These are phyloP conservation scores for Acer negundo DNA, from an alignment of 345 rosid species.

Conservation along the genomic window DNA sequence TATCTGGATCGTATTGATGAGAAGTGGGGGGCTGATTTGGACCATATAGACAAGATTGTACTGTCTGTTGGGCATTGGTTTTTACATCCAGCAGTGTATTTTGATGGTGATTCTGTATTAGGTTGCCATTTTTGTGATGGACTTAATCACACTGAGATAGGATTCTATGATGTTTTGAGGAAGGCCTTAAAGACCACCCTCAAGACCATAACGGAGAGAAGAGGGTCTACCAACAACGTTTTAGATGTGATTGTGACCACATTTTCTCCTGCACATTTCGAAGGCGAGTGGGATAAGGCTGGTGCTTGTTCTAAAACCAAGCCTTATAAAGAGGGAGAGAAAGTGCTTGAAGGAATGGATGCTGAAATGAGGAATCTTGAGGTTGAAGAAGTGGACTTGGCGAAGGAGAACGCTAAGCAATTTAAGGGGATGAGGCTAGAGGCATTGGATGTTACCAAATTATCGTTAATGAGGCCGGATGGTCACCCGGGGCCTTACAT, in stretches of 20 bases:
- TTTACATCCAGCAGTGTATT: constrained; percentile 82
- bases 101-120: constrained; percentile 56
- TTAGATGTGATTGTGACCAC: constrained; percentile 57
- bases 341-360: constrained; percentile 72
- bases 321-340: constrained; percentile 68
- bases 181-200: constrained; percentile 74
- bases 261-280: constrained; percentile 91
- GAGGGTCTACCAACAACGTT: constrained; percentile 26
- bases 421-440: constrained; percentile 48
- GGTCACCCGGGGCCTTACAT: constrained; percentile 96
- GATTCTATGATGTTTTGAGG: constrained; percentile 71
- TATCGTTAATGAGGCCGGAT: constrained; percentile 75
- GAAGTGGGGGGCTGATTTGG: constrained; percentile 74
- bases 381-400: constrained; percentile 59
- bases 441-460: constrained; percentile 67
- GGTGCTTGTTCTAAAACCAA: constrained; percentile 84
- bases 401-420: constrained; percentile 34
- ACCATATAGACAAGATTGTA: constrained; percentile 53
- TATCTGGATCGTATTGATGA: constrained; percentile 71
- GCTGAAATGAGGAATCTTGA: constrained; percentile 68
- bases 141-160: constrained; percentile 73
- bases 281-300: constrained; percentile 92
- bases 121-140: constrained; percentile 89
- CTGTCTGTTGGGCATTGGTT: constrained; percentile 96
- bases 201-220: constrained; percentile 42